A percentile compares a stretch with the other conserved stretches of the same genome.
These are phyloP conservation scores for Aspergillus sp. DNA, from an alignment of 2,329 filamentous ascomycete species.

Conservation along the genomic window DNA sequence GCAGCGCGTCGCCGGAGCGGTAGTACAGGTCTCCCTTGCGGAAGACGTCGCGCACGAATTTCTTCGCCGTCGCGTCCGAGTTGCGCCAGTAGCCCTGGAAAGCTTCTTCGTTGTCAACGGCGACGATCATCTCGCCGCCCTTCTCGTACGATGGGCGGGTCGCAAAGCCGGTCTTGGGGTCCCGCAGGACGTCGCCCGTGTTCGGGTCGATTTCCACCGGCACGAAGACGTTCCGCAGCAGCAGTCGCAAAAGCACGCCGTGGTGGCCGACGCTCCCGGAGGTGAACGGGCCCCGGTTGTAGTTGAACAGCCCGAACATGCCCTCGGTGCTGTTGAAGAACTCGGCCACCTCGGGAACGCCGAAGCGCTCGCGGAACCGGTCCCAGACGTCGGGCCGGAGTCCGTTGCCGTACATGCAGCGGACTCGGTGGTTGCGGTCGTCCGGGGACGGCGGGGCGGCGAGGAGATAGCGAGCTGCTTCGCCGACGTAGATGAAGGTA, in stretches of 20 bases:
- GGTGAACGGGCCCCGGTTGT: conserved; percentile 52
- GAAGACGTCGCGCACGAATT: conserved; percentile 57
- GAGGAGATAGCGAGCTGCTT: conserved; percentile 65
- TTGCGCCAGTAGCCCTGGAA: conserved; percentile 66
- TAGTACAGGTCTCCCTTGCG: conserved; percentile 60
- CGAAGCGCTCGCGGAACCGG: conserved; percentile 46
- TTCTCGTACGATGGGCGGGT: conserved; percentile 53
- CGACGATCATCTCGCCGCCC: conserved; percentile 68
- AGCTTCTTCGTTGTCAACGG: conserved; percentile 45
- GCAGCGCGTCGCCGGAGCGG: conserved; percentile 57
- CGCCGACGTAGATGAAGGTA: conserved; percentile 67
- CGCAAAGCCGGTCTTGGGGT: conserved; percentile 60
- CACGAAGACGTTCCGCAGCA: conserved; percentile 47
- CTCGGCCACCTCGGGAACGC: conserved; percentile 50
- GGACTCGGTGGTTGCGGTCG: conserved; percentile 38
- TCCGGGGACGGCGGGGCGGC: conserved; percentile 47
- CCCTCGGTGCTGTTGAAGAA: conserved; percentile 75
- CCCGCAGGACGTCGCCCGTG: conserved; percentile 56
- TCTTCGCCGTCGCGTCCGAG: conserved; percentile 55
- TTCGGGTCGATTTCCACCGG: conserved; percentile 61
- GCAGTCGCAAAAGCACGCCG: conserved; percentile 49
- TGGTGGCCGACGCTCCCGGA: conserved; percentile 62
- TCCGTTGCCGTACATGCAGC: conserved; percentile 41
- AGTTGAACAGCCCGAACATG: conserved; percentile 53
- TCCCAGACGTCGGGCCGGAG: conserved; percentile 42